Base-by-base conservation (phyloP, 352 stramenopile species). In the Phytophthora multivora region DNA sequence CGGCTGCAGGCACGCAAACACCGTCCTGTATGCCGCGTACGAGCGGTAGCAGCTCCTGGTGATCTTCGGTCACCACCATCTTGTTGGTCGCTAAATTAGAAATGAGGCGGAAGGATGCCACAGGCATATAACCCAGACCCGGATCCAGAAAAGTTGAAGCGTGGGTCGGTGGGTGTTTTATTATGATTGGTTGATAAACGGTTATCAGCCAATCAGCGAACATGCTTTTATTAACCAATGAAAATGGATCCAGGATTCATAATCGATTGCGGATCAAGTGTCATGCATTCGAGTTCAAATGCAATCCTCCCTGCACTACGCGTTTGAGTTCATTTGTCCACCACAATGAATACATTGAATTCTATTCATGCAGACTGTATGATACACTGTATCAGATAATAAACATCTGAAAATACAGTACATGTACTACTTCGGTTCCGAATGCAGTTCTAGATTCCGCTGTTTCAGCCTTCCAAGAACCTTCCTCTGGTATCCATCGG, bases 1-100 rank as follows among this genome's bases (percentile, higher is more conserved):
- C 75, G 15, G 79, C 69, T 41, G 69, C 71, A 5, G 80, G 63
- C 40, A 93, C 85, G 50, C 84, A 91, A 28, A 59, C 69, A 56
- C 79, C 82, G 46, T 67, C 52, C 39, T 57, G 49, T 5, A 57
- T 23, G 53, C 48, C 36, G 10, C 40, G 60, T 15, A 70, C 62
- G 15, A 79, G 66, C 47, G 69, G 66, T 38, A 75, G 45, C 41
- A 76, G 28, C 39, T 81, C 69, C 6, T 72, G 55, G 19, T 50
- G 23, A 4, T 59, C 45, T 16, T 61, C 45, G 10, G 28, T 67
- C 42, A 55, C 64, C 41, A 71, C 64, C 64, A 77, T 73, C 18
- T 46, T 39, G 28, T 13, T 13, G 4, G 12, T 41, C 13, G 28
- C 28, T 16, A 75, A 71, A 54, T 58, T 31, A 41, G 49, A 61